Evolutionary conservation across 441 rosid species (phyloP).

Genomic region (Biscutella laevigata): DNA sequence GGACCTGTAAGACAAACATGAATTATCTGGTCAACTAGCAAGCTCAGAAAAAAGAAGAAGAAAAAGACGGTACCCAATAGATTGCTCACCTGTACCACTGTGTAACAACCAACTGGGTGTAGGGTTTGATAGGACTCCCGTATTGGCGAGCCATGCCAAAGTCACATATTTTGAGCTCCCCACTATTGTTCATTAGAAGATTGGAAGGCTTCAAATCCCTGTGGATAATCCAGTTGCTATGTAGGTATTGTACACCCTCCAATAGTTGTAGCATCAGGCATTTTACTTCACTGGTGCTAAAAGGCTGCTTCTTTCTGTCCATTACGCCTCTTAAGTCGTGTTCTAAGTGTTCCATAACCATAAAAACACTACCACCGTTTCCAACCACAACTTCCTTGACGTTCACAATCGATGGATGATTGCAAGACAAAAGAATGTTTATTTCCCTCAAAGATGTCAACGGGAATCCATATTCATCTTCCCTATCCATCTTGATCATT

Average conservation of each 20-base stretch:
- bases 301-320: slow-evolving; percentile 60
- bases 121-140: slow-evolving; percentile 74
- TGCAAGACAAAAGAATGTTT: slow-evolving; percentile 60
- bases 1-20: slow-evolving; percentile 41
- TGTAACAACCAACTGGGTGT: slow-evolving; percentile 69
- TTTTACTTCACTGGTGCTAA: slow-evolving; percentile 80
- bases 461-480: slow-evolving; percentile 56
- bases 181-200: slow-evolving; percentile 65
- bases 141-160: slow-evolving; percentile 80
- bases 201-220: slow-evolving; percentile 83
- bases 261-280: slow-evolving; percentile 72
- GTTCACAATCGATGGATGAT: slow-evolving; percentile 60
- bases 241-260: slow-evolving; percentile 77
- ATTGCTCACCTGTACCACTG: slow-evolving; percentile 70
- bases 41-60: background rate
- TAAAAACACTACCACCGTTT: slow-evolving; percentile 47
- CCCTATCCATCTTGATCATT: slow-evolving; percentile 65
- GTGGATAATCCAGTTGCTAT: slow-evolving; percentile 85
- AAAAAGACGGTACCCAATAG: background rate
- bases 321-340: slow-evolving; percentile 71
- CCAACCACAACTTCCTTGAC: slow-evolving; percentile 78
- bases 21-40: slow-evolving; percentile 3
- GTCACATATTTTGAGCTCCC: slow-evolving; percentile 75
- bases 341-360: slow-evolving; percentile 94
- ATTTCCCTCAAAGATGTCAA: slow-evolving; percentile 75